Evolutionary conservation across 257 asterid species (phyloP).

Genomic region (Thymus quinquecostatus): DNA sequence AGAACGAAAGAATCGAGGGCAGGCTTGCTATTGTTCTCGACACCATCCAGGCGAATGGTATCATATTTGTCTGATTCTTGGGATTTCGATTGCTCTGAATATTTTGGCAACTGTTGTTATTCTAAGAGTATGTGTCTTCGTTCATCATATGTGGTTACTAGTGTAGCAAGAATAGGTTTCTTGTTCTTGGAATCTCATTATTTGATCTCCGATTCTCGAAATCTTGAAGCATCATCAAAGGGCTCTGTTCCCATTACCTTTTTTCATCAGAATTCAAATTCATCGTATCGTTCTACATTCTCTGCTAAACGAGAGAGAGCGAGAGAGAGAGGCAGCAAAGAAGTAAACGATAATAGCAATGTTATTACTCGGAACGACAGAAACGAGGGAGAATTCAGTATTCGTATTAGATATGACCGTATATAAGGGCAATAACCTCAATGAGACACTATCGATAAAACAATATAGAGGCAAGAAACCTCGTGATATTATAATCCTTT

Average conservation of each 20-base stretch:
- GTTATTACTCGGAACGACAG: slow-evolving; percentile 14
- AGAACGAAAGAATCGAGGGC: slow-evolving; percentile 80
- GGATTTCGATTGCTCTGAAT: not conserved
- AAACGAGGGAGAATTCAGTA: not conserved
- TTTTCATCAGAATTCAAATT: not conserved
- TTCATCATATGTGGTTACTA: not conserved
- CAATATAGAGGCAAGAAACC: slow-evolving; percentile 30
- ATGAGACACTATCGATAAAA: slow-evolving; percentile 18
- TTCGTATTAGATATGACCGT: slow-evolving; percentile 22
- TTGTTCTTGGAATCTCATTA: not conserved
- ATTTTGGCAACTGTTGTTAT: not conserved
- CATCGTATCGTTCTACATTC: too few species aligned
- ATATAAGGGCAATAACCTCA: slow-evolving; percentile 38
- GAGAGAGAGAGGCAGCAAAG: not conserved
- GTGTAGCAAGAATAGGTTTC: not conserved
- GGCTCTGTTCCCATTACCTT: not conserved
- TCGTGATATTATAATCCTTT: slow-evolving; percentile 14
- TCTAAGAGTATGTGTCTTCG: not conserved
- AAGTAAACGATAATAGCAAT: slow-evolving; percentile 4
- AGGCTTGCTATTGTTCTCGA: slow-evolving; percentile 81
- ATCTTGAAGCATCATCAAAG: not conserved
- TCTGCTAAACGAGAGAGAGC: too few species aligned
- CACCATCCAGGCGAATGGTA: slow-evolving; percentile 79
- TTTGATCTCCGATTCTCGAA: not conserved
- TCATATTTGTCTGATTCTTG: slow-evolving; percentile 56